These are phyloP conservation scores for Cladosporium austrohemisphaericum DNA, from an alignment of 2,329 filamentous ascomycete genomes.

Conservation along the genomic window DNA sequence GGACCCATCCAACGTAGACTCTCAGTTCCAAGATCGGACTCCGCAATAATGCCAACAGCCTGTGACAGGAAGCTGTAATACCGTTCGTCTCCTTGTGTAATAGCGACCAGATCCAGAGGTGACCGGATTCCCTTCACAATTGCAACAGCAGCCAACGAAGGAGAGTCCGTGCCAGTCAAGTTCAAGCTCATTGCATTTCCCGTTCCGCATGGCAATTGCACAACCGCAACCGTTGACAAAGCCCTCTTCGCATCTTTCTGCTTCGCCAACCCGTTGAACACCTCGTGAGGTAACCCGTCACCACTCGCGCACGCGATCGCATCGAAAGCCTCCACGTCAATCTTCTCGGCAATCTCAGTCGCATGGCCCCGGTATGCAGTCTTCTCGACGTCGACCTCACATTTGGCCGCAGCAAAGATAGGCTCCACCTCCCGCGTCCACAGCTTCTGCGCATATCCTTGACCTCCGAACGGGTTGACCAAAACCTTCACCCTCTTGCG, in stretches of 20 bases:
- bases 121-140: constrained; percentile 86
- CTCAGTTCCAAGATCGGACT: constrained; percentile 85
- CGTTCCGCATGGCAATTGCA: constrained; percentile 85
- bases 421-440: constrained; percentile 76
- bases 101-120: constrained; percentile 77
- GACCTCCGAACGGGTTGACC: constrained; percentile 86
- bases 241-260: constrained; percentile 71
- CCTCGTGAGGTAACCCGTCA: constrained; percentile 86
- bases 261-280: constrained; percentile 86
- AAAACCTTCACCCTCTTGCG: constrained; percentile 80
- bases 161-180: constrained; percentile 72
- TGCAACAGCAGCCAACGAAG: constrained; percentile 72
- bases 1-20: constrained; percentile 89
- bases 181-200: constrained; percentile 94
- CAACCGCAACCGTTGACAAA: constrained; percentile 72
- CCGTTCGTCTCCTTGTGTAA: constrained; percentile 74
- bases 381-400: constrained; percentile 67
- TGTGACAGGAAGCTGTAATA: constrained; percentile 88
- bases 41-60: constrained; percentile 82
- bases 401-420: constrained; percentile 76
- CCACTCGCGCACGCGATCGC: constrained; percentile 86
- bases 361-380: constrained; percentile 75
- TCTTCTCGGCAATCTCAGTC: constrained; percentile 66
- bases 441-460: constrained; percentile 68
- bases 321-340: constrained; percentile 79